Percentiles rank a stretch among this genome's conserved stretches.
Conservation (phyloP, 345 rosid genomes). For the Eucalyptus pauciflora region DNA sequence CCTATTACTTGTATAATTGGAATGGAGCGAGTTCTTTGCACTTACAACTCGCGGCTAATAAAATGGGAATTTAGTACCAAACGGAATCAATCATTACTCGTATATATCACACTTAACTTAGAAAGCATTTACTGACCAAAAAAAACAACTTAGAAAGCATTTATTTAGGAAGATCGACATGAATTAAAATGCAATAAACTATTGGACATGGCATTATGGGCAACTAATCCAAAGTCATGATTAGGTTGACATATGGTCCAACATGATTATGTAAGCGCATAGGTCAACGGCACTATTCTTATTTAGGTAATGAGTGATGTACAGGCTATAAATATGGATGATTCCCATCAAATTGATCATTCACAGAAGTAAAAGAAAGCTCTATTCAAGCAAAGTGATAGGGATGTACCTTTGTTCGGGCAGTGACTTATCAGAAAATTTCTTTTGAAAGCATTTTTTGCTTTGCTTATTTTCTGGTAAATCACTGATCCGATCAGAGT, state of each 20-base stretch:
- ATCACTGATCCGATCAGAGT: not conserved
- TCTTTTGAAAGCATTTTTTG: not conserved
- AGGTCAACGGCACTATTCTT: not conserved
- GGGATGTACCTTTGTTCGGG: not conserved
- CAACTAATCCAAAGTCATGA: not conserved
- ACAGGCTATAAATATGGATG: not conserved
- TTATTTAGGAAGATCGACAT: not conserved
- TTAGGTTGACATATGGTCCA: not conserved
- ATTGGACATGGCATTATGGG: not conserved
- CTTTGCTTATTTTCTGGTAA: not conserved
- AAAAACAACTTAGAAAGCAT: not conserved
- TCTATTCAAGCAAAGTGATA: not conserved
- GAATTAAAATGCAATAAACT: not conserved
- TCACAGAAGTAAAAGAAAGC: not conserved
- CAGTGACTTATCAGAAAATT: not conserved
- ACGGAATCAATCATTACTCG: not conserved
- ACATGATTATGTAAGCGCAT: not conserved
- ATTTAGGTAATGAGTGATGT: not conserved
- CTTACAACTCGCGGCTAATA: no score
- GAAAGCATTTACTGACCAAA: not conserved
- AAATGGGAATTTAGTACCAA: no score
- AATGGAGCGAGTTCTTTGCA: no score
- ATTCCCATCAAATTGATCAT: not conserved
- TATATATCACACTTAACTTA: not conserved
- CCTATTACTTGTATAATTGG: no score